These are phyloP conservation scores for Leccinum sublutescens DNA, from an alignment of 768 basidiomycete genomes.

Conservation along the genomic window DNA sequence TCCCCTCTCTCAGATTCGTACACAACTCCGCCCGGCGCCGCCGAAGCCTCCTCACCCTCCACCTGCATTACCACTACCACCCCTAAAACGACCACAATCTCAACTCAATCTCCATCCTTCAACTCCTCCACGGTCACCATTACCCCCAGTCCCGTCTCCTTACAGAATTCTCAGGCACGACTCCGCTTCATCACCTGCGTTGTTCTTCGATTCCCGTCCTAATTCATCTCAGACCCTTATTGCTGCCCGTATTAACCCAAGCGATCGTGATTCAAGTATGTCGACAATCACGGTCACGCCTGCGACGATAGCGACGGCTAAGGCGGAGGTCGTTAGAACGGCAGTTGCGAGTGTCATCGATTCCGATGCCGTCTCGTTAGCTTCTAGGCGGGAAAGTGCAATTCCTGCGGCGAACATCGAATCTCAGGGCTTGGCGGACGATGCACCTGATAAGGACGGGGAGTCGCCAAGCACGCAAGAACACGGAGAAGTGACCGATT, in stretches of 20 bases:
- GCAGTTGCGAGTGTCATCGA: slow-evolving; percentile 53
- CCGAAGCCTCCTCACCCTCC: slow-evolving; percentile 20
- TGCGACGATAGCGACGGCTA: slow-evolving; percentile 44
- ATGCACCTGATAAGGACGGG: background rate
- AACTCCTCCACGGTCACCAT: slow-evolving; percentile 4
- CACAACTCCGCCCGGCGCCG: slow-evolving; percentile 30
- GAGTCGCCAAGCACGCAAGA: slow-evolving; percentile 10
- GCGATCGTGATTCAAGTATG: slow-evolving; percentile 35
- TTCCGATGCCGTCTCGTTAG: slow-evolving; percentile 24
- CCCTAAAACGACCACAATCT: slow-evolving; percentile 16
- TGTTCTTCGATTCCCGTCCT: slow-evolving; percentile 9
- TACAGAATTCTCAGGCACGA: background rate
- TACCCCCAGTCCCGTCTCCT: slow-evolving; percentile 12
- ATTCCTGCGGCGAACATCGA: slow-evolving; percentile 12
- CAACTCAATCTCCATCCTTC: slow-evolving; percentile 13
- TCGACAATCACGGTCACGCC: slow-evolving; percentile 44
- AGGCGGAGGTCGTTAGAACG: slow-evolving; percentile 47
- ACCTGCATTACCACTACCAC: slow-evolving; percentile 23
- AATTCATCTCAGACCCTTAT: slow-evolving; percentile 22
- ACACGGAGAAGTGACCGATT: slow-evolving; percentile 12
- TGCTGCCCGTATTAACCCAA: slow-evolving; percentile 11
- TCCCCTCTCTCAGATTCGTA: slow-evolving; percentile 27
- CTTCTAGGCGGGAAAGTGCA: slow-evolving; percentile 14
- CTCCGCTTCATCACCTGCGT: slow-evolving; percentile 1
- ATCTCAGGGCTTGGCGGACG: background rate